Base-by-base conservation (phyloP, 371 early-diverging fungal species). In the Entomophthora muscae region DNA sequence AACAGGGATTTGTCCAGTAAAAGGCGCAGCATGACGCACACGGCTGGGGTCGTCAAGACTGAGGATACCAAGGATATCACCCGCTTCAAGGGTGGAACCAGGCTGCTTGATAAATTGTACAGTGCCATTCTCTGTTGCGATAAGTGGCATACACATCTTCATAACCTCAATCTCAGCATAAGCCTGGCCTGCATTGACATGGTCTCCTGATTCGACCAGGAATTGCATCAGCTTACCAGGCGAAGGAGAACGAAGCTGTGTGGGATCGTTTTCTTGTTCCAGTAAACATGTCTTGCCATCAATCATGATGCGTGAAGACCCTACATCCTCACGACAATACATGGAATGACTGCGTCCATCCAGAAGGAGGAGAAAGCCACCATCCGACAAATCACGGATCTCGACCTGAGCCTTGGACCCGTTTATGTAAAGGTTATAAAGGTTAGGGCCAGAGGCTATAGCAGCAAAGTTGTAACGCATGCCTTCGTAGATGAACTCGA, bases 111-210 rank as follows among this genome's bases (percentile, higher is more conserved):
- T n/a, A 72, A 90, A 87, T 70, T 85, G 86, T 26, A 96, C 88
- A 32, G 87, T 76, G 64, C 96, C 97, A 72, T 86, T 86, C 70
- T 95, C 95, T 51, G 84, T 70, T 26, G 93, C 91, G 31, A 90
- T 72, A 68, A 98, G 76, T 62, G 94, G 95, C 95, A 96, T 95
- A 73, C 90, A 91, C 97, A 98, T 98, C 78, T 99, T 99, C 99
- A 99, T 99, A 67, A 97, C 98, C 83, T 99, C 99, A 70, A 99
- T 95, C 73, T 98, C 98, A 53, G n/a, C n/a, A n/a, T n/a, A n/a
- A n/a, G n/a, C n/a, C n/a, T n/a, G n/a, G n/a, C n/a, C n/a, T n/a
- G n/a, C n/a, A n/a, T n/a, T n/a, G n/a, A n/a, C n/a, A n/a, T n/a
- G n/a, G n/a, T n/a, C n/a, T n/a, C n/a, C n/a, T 53, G 93, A 90